phyloP scores from a whole-genome alignment of 345 rosid genomes.

The Eutrema yunnanense region DNA sequence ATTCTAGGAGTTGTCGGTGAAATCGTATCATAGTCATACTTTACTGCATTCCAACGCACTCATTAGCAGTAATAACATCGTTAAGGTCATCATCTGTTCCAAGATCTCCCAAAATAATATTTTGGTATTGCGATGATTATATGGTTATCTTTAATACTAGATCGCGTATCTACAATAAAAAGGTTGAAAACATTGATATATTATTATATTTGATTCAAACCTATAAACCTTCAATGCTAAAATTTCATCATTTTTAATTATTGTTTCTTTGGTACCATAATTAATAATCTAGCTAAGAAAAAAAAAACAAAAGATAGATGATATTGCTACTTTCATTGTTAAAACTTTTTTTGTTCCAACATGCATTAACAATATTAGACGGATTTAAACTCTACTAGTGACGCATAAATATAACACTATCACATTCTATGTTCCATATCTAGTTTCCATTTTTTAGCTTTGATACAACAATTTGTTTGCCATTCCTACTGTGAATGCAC shows the following conservation, averaged over 20 bases:
- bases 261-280: not conserved
- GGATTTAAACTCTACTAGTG: not conserved
- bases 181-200: too few relatives aligned
- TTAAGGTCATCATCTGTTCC: not conserved
- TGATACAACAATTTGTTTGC: not conserved
- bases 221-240: not conserved
- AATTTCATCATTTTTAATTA: not conserved
- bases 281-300: not conserved
- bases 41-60: not conserved
- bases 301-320: not conserved
- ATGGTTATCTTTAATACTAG: too few relatives aligned
- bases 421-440: too few relatives aligned
- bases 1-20: not conserved
- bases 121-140: too few relatives aligned
- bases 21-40: not conserved
- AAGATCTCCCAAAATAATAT: not conserved
- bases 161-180: too few relatives aligned
- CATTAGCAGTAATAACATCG: not conserved
- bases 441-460: too few relatives aligned
- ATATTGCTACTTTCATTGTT: not conserved
- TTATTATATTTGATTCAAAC: not conserved
- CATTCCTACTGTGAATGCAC: not conserved
- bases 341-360: not conserved
- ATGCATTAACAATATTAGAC: not conserved
- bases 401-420: not conserved